Evolutionary conservation across 495 filamentous ascomycete genomes (phyloP), one percentile per base, ranked within the genome.

Genomic region (Tuber brumale): DNA sequence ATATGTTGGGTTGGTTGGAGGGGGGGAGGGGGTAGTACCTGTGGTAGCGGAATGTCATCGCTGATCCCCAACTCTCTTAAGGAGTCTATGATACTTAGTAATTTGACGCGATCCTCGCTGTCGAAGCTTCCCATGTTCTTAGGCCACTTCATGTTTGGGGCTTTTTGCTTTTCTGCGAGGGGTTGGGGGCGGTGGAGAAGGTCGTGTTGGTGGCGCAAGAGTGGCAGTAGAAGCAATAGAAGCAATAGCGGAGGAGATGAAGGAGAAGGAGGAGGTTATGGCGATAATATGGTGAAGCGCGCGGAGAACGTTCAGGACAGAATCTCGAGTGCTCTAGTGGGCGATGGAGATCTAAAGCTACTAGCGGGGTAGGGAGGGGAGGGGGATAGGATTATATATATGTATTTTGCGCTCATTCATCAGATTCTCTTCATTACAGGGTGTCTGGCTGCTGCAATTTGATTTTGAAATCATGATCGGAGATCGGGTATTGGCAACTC

Each of bases 41-140:
- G 85, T 2, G 85, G 85, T 14, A 86, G 80, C 0, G 85, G 83
- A 31, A 85, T 81, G 75, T 83, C 83, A 41, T 84, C 84, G 43
- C 77, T 79, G 27, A 85, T 81, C 0, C 84, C 85, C 41, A 84
- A 80, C 35, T 85, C 84, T 18, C 84, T 80, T n/a, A 86, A 73
- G 41, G 84, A 79, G 57, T 86, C 85, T 35, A 86, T 84, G 27
- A 83, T 76, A 45, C 81, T 83, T 7, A 86, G 75, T 3, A 84
- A 70, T 31, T 77, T 78, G 0, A 81, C 79, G 14, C 77, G 66
- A 44, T 79, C 77, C 27, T 70, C 77, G 19, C 77, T 79, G 41
- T 75, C 77, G 46, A 79, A 79, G 1, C 48, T 78, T 27, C 72
- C 77, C 2, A 79, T 43, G 9, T 66, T 75, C 2, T 79, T 76